Evolutionary conservation across 176 grass and related monocot species (phyloP).

Genomic region (Puccinellia tenuiflora): DNA sequence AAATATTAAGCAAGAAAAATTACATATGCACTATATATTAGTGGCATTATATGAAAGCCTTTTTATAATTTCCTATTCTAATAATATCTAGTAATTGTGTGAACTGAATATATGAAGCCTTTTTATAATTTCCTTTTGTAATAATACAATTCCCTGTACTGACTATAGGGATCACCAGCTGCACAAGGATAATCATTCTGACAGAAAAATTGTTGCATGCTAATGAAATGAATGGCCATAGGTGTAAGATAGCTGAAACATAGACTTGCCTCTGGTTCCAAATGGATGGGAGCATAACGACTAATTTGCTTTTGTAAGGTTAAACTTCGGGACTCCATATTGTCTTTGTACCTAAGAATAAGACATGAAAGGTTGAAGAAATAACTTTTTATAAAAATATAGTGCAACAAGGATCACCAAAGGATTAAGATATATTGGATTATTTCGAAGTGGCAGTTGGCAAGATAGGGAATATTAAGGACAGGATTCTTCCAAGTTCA

Average conservation of each 20-base stretch:
- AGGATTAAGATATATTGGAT: constrained; percentile 14
- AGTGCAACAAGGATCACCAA: neutral
- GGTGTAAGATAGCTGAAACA: neutral
- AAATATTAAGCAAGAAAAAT: neutral
- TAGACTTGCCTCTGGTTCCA: constrained; percentile 66
- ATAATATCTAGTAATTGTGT: neutral
- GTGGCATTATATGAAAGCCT: no score
- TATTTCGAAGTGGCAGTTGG: neutral
- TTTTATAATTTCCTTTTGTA: neutral
- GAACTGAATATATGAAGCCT: neutral
- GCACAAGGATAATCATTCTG: neutral
- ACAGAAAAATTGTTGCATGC: neutral
- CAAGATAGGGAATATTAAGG: neutral
- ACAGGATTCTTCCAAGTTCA: neutral
- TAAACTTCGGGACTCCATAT: constrained; percentile 54
- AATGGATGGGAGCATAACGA: constrained; percentile 67
- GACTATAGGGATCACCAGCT: neutral
- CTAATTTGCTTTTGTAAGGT: constrained; percentile 78
- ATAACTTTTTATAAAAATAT: neutral
- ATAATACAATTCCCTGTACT: neutral
- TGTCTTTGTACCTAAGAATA: constrained; percentile 70
- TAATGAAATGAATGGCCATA: constrained; percentile 15
- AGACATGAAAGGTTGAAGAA: constrained; percentile 22
- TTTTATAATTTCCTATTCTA: no score
- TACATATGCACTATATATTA: neutral